Evolutionary conservation across 2,329 filamentous ascomycete genomes (phyloP).

Genomic region (Metarhizium anisopliae): DNA sequence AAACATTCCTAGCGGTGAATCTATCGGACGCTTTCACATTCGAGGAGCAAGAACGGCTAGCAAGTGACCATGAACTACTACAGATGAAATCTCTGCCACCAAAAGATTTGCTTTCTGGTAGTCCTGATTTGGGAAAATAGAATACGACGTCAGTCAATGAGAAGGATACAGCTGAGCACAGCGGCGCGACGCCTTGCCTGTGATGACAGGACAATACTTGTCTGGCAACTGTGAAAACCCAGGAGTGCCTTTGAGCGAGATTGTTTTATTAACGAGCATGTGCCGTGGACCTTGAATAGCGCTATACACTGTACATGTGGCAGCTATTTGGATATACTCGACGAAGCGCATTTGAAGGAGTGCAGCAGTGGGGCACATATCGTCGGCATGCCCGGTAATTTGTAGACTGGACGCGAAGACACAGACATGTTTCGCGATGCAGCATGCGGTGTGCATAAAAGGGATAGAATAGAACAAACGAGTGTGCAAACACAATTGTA

Average conservation of each 20-base stretch:
- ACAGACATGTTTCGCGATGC: no score
- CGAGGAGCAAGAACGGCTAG: conserved; percentile 44
- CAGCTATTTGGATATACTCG: no score
- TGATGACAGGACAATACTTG: not conserved
- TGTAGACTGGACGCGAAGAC: no score
- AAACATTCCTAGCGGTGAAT: conserved; percentile 57
- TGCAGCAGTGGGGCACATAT: no score
- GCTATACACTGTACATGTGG: no score
- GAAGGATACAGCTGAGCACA: not conserved
- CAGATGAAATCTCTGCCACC: conserved; percentile 34
- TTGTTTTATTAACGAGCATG: not conserved
- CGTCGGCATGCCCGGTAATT: no score
- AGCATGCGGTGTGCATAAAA: no score
- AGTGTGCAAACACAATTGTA: not conserved
- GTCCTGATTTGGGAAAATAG: not conserved
- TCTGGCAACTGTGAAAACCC: not conserved
- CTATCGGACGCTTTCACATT: conserved; percentile 54
- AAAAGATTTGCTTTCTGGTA: conserved; percentile 18
- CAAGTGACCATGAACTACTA: conserved; percentile 36
- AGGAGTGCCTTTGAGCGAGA: not conserved
- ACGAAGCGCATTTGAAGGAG: no score
- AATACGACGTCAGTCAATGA: not conserved
- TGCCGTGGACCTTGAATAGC: not conserved
- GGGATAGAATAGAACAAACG: not conserved
- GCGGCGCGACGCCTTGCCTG: not conserved